Conservation (phyloP, 148 eudicot genomes). For the Camellia granthamiana region DNA sequence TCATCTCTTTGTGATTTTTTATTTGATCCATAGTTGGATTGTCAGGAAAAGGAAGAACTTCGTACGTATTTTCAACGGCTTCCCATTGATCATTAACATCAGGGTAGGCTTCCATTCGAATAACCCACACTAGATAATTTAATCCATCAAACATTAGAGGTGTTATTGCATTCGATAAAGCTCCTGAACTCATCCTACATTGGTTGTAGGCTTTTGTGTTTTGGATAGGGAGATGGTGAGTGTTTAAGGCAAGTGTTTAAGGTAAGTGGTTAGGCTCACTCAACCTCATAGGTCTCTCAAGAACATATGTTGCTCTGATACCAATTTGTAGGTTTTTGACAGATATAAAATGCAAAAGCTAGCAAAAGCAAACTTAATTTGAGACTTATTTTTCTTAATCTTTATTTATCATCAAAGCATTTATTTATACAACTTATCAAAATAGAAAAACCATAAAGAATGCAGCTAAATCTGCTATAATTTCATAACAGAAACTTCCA, state of each 20-base stretch:
- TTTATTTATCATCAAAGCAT: too few relatives aligned
- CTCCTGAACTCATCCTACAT: not conserved
- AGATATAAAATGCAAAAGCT: too few relatives aligned
- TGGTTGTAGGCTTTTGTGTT: not conserved
- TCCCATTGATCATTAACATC: not conserved
- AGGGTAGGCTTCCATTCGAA: conserved; percentile 6
- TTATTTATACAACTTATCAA: too few relatives aligned
- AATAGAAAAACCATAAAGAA: too few relatives aligned
- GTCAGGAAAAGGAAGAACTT: conserved; percentile 3
- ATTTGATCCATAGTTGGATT: conserved; percentile 19
- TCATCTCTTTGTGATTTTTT: not conserved
- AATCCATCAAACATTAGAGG: not conserved
- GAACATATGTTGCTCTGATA: not conserved
- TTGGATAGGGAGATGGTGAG: not conserved
- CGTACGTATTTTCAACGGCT: conserved; percentile 11
- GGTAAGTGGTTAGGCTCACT: not conserved
- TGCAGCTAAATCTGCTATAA: too few relatives aligned
- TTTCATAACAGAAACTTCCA: too few relatives aligned
- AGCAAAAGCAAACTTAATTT: too few relatives aligned
- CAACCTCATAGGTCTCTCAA: conserved; percentile 11
- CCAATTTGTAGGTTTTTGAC: not conserved
- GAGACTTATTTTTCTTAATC: too few relatives aligned
- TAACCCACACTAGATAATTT: not conserved
- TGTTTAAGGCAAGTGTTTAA: not conserved
- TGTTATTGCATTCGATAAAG: not conserved